Evolutionary conservation across 805 yeast genomes (phyloP).

Genomic region (Candida ponderosae): DNA sequence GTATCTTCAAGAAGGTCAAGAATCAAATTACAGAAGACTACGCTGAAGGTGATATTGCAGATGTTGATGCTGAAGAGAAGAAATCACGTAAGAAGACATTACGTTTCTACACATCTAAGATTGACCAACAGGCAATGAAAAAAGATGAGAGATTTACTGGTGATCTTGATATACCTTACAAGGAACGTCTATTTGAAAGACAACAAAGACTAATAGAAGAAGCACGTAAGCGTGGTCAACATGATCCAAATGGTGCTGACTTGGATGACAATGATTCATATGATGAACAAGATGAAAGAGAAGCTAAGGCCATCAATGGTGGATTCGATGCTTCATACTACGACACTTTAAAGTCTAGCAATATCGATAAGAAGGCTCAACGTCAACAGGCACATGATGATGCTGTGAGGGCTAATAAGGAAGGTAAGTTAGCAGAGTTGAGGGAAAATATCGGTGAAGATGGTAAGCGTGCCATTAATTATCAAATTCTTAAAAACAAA

Average conservation of each 20-base stretch:
- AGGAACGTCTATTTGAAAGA: slow-evolving; percentile 83
- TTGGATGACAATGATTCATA: slow-evolving; percentile 41
- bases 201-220: slow-evolving; percentile 82
- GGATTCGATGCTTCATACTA: slow-evolving; percentile 54
- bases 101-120: slow-evolving; percentile 94
- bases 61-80: slow-evolving; percentile 82
- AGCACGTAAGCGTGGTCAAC: slow-evolving; percentile 77
- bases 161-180: slow-evolving; percentile 87
- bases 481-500: slow-evolving; percentile 91
- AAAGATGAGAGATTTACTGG: slow-evolving; percentile 59
- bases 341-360: slow-evolving; percentile 39
- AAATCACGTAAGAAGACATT: slow-evolving; percentile 69
- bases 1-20: slow-evolving; percentile 36
- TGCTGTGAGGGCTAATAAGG: slow-evolving; percentile 75
- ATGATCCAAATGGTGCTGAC: slow-evolving; percentile 46
- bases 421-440: slow-evolving; percentile 73
- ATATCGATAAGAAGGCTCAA: slow-evolving; percentile 38
- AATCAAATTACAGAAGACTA: slow-evolving; percentile 39
- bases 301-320: slow-evolving; percentile 32
- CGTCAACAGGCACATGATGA: slow-evolving; percentile 57
- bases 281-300: slow-evolving; percentile 38
- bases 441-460: slow-evolving; percentile 56
- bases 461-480: slow-evolving; percentile 92
- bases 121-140: slow-evolving; percentile 74
- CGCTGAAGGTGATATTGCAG: slow-evolving; percentile 68